Evolutionary conservation across 345 rosid genomes (phyloP).

Genomic region (Erucastrum elatum): DNA sequence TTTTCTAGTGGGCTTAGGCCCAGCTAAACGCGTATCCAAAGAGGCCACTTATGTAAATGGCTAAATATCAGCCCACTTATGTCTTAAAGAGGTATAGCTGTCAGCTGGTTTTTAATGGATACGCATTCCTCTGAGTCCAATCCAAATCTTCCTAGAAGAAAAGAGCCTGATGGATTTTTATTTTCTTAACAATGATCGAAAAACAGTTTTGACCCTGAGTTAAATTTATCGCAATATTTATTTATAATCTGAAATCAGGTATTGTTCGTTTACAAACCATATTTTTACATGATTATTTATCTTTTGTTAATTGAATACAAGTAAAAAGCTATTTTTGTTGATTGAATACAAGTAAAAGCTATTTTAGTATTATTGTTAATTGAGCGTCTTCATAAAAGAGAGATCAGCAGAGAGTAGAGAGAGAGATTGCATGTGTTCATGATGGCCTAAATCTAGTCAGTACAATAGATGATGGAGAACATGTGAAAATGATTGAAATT

Average conservation of each 20-base stretch:
- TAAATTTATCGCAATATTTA: not conserved
- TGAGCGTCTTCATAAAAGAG: not conserved
- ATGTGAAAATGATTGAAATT: no score
- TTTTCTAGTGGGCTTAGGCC: not conserved
- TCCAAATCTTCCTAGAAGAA: constrained; percentile 63
- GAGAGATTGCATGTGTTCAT: no score
- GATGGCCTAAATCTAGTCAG: no score
- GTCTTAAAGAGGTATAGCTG: no score
- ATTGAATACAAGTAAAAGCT: not conserved
- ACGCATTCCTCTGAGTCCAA: constrained; percentile 39
- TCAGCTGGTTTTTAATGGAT: constrained; percentile 19
- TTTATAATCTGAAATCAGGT: not conserved
- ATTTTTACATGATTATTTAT: not conserved
- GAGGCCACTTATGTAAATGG: not conserved
- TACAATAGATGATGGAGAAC: no score
- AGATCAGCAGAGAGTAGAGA: not conserved
- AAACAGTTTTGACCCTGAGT: not conserved
- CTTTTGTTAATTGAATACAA: not conserved
- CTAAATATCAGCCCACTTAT: not conserved
- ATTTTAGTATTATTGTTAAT: not conserved
- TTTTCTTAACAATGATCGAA: not conserved
- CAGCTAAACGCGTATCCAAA: not conserved
- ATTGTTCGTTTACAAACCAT: not conserved
- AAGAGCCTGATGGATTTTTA: constrained; percentile 39
- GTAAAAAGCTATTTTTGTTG: not conserved